Evolutionary conservation across 257 asterid species (phyloP), one percentile per base, ranked within the genome.

Genomic region (Petrea volubilis): DNA sequence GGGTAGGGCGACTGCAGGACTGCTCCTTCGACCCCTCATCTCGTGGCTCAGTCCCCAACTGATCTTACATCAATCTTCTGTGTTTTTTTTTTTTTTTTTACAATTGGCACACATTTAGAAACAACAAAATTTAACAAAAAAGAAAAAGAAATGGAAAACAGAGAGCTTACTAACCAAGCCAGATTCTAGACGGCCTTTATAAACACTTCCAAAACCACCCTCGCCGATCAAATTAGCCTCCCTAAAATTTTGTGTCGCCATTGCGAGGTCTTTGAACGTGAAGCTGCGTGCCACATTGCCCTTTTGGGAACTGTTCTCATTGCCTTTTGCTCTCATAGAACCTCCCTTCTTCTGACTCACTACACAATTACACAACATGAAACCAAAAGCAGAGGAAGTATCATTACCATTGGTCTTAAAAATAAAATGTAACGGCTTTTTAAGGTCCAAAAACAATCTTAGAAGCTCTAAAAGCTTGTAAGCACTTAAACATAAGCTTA

Each of bases 151-250:
- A 0, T 1, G 61, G 27, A 55, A 59, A 71, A 10, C 20, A 21
- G 24, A 57, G 55, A 29, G 76, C 81, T 80, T 78, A 74, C 80
- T 80, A 76, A 74, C 97, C 90, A 57, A 71, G 74, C 86, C 85
- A 28, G 87, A 82, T 20, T 88, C 97, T 0, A 92, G 81, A n/a
- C 79, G 83, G 71, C 91, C 98, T 71, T 77, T 90, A 34, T 79
- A 92, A 33, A 92, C 98, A 20, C 91, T 80, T 34, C 98, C 98
- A 56, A 88, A 93, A 7, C 98, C 98, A 5, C 97, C 98, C 71
- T 85, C 96, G 10, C 98, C 98, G 2, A 93, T 80, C 87, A 88
- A 78, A 85, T 92, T 92, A 15, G 86, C 77, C 64, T 79, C 90
- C 77, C 82, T 75, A 17, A 92, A 92, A 67, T 88, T 86, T 78